A percentile compares a stretch with the other conserved stretches of the same genome.
Evolutionary conservation across 2,329 filamentous ascomycete species (phyloP).

Genomic region (Fusarium anguioides): DNA sequence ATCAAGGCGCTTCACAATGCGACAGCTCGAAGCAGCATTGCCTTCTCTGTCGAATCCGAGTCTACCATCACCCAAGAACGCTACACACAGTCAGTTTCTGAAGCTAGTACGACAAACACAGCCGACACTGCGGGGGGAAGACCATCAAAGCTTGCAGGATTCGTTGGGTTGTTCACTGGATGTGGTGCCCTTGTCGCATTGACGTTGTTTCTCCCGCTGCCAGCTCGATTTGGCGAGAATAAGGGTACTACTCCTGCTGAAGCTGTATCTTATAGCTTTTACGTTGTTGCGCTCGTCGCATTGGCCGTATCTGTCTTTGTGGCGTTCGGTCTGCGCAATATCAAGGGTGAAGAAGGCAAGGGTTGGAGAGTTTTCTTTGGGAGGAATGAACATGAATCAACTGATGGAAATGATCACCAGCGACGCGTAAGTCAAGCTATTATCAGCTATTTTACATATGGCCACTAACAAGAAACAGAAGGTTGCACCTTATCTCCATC

Average conservation of each 20-base stretch:
- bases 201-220: conserved; percentile 84
- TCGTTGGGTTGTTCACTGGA: conserved; percentile 92
- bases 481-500: conserved; percentile 67
- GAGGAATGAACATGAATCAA: conserved; percentile 42
- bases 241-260: conserved; percentile 77
- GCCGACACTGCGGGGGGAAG: conserved; percentile 52
- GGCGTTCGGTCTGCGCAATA: conserved; percentile 77
- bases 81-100: conserved; percentile 56
- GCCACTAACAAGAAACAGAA: conserved; percentile 41
- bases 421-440: conserved; percentile 46
- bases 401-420: conserved; percentile 27
- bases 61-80: conserved; percentile 77
- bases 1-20: conserved; percentile 51
- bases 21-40: conserved; percentile 66
- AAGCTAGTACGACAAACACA: conserved; percentile 40
- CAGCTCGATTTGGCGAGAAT: conserved; percentile 78
- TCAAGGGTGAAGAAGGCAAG: conserved; percentile 82
- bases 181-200: conserved; percentile 90
- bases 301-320: conserved; percentile 79
- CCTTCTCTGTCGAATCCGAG: conserved; percentile 78
- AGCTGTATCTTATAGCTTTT: conserved; percentile 87
- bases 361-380: conserved; percentile 71
- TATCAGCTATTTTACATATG: no score
- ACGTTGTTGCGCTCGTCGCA: conserved; percentile 81
- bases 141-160: conserved; percentile 77